A percentile compares a stretch with the other conserved stretches of the same genome.
phyloP scores from a whole-genome alignment of 108 stramenopile species.

The Phaeodactylum tricornutum region DNA sequence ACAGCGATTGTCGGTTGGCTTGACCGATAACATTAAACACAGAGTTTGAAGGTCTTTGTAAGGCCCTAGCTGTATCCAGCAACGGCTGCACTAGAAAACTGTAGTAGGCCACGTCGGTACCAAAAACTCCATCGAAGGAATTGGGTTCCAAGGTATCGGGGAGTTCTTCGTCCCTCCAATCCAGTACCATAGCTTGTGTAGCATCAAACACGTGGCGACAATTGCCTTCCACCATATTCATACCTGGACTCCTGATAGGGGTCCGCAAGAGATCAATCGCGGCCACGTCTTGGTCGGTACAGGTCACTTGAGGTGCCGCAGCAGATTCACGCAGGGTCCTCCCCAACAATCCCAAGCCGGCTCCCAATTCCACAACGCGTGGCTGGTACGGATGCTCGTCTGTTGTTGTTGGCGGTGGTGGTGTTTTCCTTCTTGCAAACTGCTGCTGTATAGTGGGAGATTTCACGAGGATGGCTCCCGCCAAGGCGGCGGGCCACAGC shows the following conservation, averaged over 20 bases:
- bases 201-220: neutral
- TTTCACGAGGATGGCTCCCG: slow-evolving; percentile 7
- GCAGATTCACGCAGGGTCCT: slow-evolving; percentile 1
- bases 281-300: slow-evolving; percentile 10
- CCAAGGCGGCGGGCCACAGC: slow-evolving; percentile 11
- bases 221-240: neutral
- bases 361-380: slow-evolving; percentile 13
- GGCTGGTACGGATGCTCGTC: no score
- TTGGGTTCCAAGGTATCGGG: neutral
- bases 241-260: neutral
- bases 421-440: no score
- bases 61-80: slow-evolving; percentile 10
- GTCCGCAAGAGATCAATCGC: neutral
- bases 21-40: slow-evolving; percentile 9
- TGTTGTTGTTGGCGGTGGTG: no score
- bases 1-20: slow-evolving; percentile 18
- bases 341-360: slow-evolving; percentile 15
- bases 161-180: slow-evolving; percentile 12
- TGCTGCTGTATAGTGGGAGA: neutral
- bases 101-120: slow-evolving; percentile 23
- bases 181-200: slow-evolving; percentile 4
- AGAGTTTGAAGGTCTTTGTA: neutral
- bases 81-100: slow-evolving; percentile 13
- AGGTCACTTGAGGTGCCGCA: neutral
- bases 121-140: slow-evolving; percentile 9